Conservation (phyloP, 306 rosid genomes). For the Gynostemma pentaphyllum region DNA sequence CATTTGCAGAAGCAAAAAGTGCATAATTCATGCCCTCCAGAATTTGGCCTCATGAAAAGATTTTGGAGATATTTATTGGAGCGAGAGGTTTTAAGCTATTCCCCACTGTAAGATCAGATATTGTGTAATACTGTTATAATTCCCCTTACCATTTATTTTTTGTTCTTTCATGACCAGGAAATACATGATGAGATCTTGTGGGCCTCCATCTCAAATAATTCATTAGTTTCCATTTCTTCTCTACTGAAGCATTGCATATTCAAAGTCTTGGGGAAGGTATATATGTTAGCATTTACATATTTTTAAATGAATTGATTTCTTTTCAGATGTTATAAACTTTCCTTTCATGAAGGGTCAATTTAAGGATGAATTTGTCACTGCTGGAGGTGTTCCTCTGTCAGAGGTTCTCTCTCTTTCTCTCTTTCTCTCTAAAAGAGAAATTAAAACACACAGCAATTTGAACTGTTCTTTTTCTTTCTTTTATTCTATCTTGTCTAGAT, state of each 20-base stretch:
- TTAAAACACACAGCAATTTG: neutral
- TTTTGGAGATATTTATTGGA: constrained; percentile 78
- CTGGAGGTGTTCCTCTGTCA: constrained; percentile 85
- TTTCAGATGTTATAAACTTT: neutral
- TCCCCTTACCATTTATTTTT: neutral
- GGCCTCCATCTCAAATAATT: constrained; percentile 75
- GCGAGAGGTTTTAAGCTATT: constrained; percentile 38
- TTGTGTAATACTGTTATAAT: neutral
- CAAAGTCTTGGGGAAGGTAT: constrained; percentile 64
- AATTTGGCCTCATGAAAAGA: constrained; percentile 74
- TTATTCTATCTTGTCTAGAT: constrained; percentile 30
- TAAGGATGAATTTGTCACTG: constrained; percentile 94
- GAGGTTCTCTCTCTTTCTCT: constrained; percentile 55
- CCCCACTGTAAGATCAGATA: neutral
- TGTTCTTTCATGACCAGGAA: constrained; percentile 27
- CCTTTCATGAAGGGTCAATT: constrained; percentile 60
- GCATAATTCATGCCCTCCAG: constrained; percentile 59
- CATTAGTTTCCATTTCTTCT: constrained; percentile 55
- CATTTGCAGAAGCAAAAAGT: constrained; percentile 74
- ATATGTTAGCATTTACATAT: constrained; percentile 5
- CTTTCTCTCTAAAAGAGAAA: neutral
- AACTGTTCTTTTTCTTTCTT: constrained; percentile 3
- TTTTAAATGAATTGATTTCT: neutral
- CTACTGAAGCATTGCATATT: constrained; percentile 56
- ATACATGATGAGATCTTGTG: constrained; percentile 60